Percentiles rank a stretch among this genome's conserved stretches.
Evolutionary conservation across 768 basidiomycete species (phyloP).

Genomic region (Phylloporus scabripes): DNA sequence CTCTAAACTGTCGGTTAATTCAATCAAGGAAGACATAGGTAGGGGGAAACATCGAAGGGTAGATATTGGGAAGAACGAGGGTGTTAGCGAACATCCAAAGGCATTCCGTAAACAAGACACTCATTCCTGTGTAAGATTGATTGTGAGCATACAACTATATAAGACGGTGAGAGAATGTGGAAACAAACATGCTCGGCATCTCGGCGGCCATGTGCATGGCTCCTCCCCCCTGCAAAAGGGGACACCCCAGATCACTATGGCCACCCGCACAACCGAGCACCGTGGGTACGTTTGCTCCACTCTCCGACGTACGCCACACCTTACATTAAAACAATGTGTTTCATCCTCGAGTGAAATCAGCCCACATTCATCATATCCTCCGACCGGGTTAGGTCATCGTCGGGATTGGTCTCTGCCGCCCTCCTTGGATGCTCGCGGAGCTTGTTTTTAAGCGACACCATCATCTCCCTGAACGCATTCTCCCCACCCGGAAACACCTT

Average conservation of each 20-base stretch:
- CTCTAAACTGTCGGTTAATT: slow-evolving; percentile 22
- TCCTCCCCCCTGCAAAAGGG: slow-evolving; percentile 6
- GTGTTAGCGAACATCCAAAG: slow-evolving; percentile 17
- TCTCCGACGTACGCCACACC: slow-evolving; percentile 3
- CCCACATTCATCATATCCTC: slow-evolving; percentile 31
- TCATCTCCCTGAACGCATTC: slow-evolving; percentile 31
- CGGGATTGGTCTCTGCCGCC: slow-evolving; percentile 9
- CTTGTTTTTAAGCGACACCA: slow-evolving; percentile 29
- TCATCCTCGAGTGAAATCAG: slow-evolving; percentile 15
- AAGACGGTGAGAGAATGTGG: slow-evolving; percentile 32
- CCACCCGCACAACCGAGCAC: slow-evolving; percentile 16
- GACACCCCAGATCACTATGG: slow-evolving; percentile 26
- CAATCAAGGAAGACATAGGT: slow-evolving; percentile 23
- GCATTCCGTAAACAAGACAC: slow-evolving; percentile 28
- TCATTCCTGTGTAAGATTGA: slow-evolving; percentile 31
- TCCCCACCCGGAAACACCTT: slow-evolving; percentile 32
- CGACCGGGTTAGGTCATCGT: slow-evolving; percentile 13
- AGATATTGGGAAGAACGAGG: slow-evolving; percentile 14
- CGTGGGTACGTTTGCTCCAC: slow-evolving; percentile 25
- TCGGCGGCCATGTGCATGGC: slow-evolving; percentile 23
- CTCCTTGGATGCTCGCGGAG: slow-evolving; percentile 23
- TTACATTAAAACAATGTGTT: slow-evolving; percentile 24
- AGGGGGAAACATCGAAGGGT: slow-evolving; percentile 14
- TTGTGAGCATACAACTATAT: slow-evolving; percentile 25
- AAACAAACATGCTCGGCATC: slow-evolving; percentile 29